Evolutionary conservation across 768 basidiomycete genomes (phyloP).

Genomic region (Pleurotus pulmonarius): DNA sequence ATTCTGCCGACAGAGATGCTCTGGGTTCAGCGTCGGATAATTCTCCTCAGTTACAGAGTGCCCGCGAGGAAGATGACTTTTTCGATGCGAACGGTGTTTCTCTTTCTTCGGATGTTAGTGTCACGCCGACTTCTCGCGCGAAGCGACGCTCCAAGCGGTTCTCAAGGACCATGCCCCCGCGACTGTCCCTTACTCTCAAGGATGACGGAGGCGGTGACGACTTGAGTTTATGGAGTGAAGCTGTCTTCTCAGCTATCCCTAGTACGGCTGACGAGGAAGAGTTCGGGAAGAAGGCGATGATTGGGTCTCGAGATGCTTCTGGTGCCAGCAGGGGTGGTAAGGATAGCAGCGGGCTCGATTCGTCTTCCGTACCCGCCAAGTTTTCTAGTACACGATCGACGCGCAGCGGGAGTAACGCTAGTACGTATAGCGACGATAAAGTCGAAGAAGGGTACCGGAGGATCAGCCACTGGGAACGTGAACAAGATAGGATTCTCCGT

Average conservation of each 20-base stretch:
- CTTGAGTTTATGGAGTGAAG: slow-evolving; percentile 46
- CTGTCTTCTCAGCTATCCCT: slow-evolving; percentile 51
- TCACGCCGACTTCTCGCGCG: neutral
- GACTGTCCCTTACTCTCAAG: slow-evolving; percentile 46
- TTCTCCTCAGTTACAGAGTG: neutral
- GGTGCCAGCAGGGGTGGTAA: slow-evolving; percentile 7
- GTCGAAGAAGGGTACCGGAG: neutral
- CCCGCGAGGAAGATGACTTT: neutral
- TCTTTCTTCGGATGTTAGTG: neutral
- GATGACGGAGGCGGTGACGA: slow-evolving; percentile 41
- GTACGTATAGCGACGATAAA: neutral
- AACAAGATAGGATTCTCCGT: slow-evolving; percentile 2
- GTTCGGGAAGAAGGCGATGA: slow-evolving; percentile 17
- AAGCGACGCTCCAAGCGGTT: slow-evolving; percentile 18
- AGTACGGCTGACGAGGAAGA: slow-evolving; percentile 10
- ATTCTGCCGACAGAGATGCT: slow-evolving; percentile 4
- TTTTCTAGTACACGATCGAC: neutral
- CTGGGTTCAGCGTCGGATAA: neutral
- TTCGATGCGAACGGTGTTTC: neutral
- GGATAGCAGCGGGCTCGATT: neutral
- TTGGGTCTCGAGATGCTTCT: neutral
- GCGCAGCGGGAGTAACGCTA: neutral
- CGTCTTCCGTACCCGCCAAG: neutral
- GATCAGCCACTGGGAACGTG: neutral
- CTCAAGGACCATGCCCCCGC: slow-evolving; percentile 37